phyloP scores from a whole-genome alignment of 495 filamentous ascomycete species.

The Penicillium roqueforti region DNA sequence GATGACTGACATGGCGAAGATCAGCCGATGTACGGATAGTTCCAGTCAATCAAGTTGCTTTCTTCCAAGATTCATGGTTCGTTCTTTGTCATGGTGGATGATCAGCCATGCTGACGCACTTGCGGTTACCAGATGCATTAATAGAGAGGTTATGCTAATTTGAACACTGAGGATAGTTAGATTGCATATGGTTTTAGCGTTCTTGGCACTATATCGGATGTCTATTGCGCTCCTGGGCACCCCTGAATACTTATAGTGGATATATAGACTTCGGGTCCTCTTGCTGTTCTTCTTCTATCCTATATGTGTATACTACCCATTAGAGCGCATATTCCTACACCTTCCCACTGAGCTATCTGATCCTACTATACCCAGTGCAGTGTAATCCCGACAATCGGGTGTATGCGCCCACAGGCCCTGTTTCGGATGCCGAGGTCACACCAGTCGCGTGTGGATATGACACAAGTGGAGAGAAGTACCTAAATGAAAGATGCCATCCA shows the following conservation, averaged over 20 bases:
- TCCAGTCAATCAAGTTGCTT: background rate
- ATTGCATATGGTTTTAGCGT: too few relatives aligned
- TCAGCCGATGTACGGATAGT: background rate
- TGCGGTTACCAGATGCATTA: background rate
- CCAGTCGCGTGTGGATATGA: slow-evolving; percentile 1
- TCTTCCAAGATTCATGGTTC: background rate
- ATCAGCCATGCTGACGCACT: background rate
- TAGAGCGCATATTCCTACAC: background rate
- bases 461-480: background rate
- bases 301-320: background rate
- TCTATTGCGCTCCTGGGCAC: background rate
- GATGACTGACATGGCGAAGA: background rate
- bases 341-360: slow-evolving; percentile 1
- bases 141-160: background rate
- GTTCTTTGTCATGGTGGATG: background rate
- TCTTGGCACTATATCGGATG: background rate
- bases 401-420: background rate
- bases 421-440: slow-evolving; percentile 4
- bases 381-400: slow-evolving; percentile 7
- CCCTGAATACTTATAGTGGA: background rate
- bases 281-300: background rate
- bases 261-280: background rate
- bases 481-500: background rate
- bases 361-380: background rate
- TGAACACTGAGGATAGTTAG: background rate